Evolutionary conservation across 495 filamentous ascomycete species (phyloP).

Genomic region (Lepidopterella palustris): DNA sequence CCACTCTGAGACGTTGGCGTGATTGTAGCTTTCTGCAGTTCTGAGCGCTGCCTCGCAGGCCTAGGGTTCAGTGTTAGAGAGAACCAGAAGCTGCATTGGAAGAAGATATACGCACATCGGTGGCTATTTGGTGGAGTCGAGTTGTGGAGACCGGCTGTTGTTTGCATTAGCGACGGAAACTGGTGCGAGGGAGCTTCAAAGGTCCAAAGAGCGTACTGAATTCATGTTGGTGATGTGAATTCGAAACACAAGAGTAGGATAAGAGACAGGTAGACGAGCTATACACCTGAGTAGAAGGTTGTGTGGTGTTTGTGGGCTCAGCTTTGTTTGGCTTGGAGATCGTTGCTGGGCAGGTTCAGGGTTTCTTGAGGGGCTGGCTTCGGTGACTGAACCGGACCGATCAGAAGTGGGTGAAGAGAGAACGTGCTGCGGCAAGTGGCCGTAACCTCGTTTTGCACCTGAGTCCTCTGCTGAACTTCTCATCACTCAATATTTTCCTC

Average conservation of each 20-base stretch:
- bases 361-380: neutral
- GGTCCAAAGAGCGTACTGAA: neutral
- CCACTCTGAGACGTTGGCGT: constrained; percentile 72
- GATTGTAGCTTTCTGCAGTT: constrained; percentile 68
- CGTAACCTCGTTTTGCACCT: neutral
- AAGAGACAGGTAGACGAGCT: no score
- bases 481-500: neutral
- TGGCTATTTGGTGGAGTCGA: constrained; percentile 76
- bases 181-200: neutral
- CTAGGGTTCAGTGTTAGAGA: constrained; percentile 41
- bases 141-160: constrained; percentile 65
- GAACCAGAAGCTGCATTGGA: neutral
- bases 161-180: neutral
- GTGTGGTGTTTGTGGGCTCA: neutral
- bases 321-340: neutral
- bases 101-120: constrained; percentile 54
- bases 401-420: neutral
- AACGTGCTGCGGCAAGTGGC: neutral
- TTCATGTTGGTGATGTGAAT: neutral
- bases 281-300: no score
- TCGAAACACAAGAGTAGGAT: neutral
- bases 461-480: neutral
- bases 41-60: constrained; percentile 76
- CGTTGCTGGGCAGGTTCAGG: neutral
- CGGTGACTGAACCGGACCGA: neutral